Base-by-base conservation (phyloP, 129 eudicot species). In the Arctium lappa region DNA sequence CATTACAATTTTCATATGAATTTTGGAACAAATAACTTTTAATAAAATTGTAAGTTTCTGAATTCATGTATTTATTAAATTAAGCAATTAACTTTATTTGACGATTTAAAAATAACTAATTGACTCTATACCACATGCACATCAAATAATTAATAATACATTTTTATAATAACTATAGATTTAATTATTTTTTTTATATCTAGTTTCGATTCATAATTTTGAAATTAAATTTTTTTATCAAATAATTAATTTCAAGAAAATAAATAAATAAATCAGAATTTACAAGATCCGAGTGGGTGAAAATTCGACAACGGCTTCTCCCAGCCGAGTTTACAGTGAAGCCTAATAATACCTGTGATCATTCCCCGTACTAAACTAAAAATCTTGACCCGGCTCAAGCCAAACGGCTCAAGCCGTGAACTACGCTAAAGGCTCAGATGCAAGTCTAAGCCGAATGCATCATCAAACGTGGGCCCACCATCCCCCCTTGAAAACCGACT, bases 371-470 rank as follows among this genome's bases (percentile, higher is more conserved):
- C 78, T 48, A 66, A 78, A 69, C 82, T 78, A 78, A 69, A 22
- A 66, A 62, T 65, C 50, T 2, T 9, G 72, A 63, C 16, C 37
- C 39, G 42, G 5, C 63, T 9, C 39, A 2, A 79, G 80, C 79
- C 71, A 27, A 62, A 6, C 69, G 31, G 77, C 78, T 86, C 80
- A 88, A 68, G 95, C 87, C 74, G 87, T 85, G 75, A 8, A 82
- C 86, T 76, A 30, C 90, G 91, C 44, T 92, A 94, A 32, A 94
- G 89, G 87, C 98, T 92, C 22, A 94, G 90, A 76, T 94, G 98
- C 84, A 94, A 87, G 76, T 94, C 98, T 83, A 94, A 83, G 74
- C 97, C 98, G 74, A 89, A 84, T 22, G 88, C 72, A 75, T 92
- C 98, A 78, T 92, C 97, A 36, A 90, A 87, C 74, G 69, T 77